phyloP scores from a whole-genome alignment of 208 protist genomes.

The Acanthamoeba rhysodes region DNA sequence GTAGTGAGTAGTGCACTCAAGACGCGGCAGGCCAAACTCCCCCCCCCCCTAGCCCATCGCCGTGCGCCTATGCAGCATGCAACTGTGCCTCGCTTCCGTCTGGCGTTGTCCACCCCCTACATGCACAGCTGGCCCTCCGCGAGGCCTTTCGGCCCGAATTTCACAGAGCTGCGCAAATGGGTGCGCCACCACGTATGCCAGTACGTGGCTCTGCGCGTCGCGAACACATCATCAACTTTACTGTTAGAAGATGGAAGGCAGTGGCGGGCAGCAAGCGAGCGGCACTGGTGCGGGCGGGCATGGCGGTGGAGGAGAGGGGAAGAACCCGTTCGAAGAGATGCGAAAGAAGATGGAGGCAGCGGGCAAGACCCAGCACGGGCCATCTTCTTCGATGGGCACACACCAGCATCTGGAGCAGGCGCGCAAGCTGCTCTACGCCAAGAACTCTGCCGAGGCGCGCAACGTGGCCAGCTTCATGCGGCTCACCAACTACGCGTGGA shows the following conservation, averaged over 20 bases:
- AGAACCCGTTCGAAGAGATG: slow-evolving; percentile 20
- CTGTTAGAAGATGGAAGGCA: neutral
- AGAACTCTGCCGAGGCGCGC: slow-evolving; percentile 39
- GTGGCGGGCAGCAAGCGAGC: neutral
- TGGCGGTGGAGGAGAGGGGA: neutral
- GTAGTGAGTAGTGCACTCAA: too few relatives aligned
- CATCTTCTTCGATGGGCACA: neutral
- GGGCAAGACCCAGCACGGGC: neutral
- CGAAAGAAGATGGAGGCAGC: slow-evolving; percentile 19
- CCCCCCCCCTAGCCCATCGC: too few relatives aligned
- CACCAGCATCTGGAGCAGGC: neutral
- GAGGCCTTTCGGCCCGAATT: neutral
- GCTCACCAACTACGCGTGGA: slow-evolving; percentile 68
- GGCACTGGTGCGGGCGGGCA: neutral
- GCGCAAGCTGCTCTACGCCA: slow-evolving; percentile 32
- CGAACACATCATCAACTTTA: too few relatives aligned
- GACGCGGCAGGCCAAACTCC: too few relatives aligned
- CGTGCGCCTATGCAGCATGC: too few relatives aligned
- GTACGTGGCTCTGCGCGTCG: too few relatives aligned
- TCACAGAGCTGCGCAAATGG: neutral
- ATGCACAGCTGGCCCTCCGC: too few relatives aligned
- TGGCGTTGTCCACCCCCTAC: too few relatives aligned
- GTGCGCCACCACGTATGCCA: neutral
- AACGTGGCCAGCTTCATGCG: slow-evolving; percentile 71
- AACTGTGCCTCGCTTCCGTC: too few relatives aligned